These are phyloP conservation scores for Mycotypha africana DNA, from an alignment of 371 early-diverging fungal species.

Conservation along the genomic window DNA sequence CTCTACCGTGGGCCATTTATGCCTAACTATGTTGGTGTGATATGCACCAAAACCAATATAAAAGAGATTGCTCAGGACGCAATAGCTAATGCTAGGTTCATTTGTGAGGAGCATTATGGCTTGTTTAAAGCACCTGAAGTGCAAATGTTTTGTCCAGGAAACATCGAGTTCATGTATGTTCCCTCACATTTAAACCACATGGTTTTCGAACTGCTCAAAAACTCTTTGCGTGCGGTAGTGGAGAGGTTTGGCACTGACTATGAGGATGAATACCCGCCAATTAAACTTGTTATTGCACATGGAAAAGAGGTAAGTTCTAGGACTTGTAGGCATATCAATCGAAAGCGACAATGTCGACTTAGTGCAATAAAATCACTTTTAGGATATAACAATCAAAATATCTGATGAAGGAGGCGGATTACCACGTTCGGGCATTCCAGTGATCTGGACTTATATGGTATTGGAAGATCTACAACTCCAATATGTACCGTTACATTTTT, in stretches of 20 bases:
- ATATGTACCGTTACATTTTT: neutral
- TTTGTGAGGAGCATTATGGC: conserved; percentile 93
- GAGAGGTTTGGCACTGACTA: conserved; percentile 85
- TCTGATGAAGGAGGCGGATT: conserved; percentile 98
- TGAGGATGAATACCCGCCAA: conserved; percentile 85
- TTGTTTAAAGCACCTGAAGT: conserved; percentile 82
- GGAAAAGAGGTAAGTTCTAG: conserved; percentile 89
- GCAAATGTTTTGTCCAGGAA: conserved; percentile 73
- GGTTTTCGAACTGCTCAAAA: conserved; percentile 97
- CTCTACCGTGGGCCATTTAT: conserved; percentile 61
- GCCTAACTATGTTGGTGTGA: conserved; percentile 90
- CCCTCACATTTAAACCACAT: conserved; percentile 96
- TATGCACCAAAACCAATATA: conserved; percentile 87
- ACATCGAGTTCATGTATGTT: conserved; percentile 95
- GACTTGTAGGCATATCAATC: neutral
- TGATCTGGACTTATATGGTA: conserved; percentile 96
- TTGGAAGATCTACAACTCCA: too few species aligned
- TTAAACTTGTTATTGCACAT: conserved; percentile 90
- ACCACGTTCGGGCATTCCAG: conserved; percentile 83
- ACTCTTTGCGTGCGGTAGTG: conserved; percentile 93
- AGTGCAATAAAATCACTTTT: too few species aligned
- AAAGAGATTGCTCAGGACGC: conserved; percentile 83
- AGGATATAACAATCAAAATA: conserved; percentile 94
- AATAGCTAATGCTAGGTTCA: conserved; percentile 89
- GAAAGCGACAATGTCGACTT: neutral